These are phyloP conservation scores for Circinella umbellata DNA, from an alignment of 371 early-diverging fungal species.

Conservation along the genomic window DNA sequence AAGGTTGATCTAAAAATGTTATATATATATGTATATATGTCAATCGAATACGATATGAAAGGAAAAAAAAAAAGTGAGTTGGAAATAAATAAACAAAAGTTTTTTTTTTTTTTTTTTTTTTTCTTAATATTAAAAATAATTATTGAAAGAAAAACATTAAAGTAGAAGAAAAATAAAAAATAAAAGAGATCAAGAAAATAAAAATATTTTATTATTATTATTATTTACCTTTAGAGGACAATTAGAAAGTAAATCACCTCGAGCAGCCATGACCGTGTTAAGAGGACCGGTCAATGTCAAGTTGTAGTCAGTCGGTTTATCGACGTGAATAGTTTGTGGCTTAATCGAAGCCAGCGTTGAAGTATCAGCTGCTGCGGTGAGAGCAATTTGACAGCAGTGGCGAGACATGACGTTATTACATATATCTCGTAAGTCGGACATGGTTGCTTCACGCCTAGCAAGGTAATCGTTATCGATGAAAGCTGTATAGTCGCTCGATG, in stretches of 20 bases:
- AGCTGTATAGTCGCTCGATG: slow-evolving; percentile 23
- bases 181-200: background rate
- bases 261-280: slow-evolving; percentile 44
- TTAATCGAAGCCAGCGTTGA: slow-evolving; percentile 22
- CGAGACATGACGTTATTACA: slow-evolving; percentile 29
- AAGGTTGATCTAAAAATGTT: slow-evolving; percentile 36
- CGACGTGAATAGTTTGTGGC: slow-evolving; percentile 42
- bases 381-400: slow-evolving; percentile 28
- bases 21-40: background rate
- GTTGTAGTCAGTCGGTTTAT: slow-evolving; percentile 47
- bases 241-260: slow-evolving; percentile 45
- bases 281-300: slow-evolving; percentile 46
- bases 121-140: background rate
- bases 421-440: slow-evolving; percentile 28
- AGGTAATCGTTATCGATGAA: slow-evolving; percentile 9
- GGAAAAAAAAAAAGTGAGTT: background rate
- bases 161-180: background rate
- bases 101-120: too few species aligned
- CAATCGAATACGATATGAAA: background rate
- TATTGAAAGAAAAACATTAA: background rate
- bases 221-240: slow-evolving; percentile 50
- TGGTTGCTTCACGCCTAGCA: slow-evolving; percentile 14
- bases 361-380: slow-evolving; percentile 28
- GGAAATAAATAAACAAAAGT: slow-evolving; percentile 2
- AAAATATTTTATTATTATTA: background rate